These are phyloP conservation scores for Aspergillus fructus DNA, from an alignment of 2,329 filamentous ascomycete species.

Conservation along the genomic window DNA sequence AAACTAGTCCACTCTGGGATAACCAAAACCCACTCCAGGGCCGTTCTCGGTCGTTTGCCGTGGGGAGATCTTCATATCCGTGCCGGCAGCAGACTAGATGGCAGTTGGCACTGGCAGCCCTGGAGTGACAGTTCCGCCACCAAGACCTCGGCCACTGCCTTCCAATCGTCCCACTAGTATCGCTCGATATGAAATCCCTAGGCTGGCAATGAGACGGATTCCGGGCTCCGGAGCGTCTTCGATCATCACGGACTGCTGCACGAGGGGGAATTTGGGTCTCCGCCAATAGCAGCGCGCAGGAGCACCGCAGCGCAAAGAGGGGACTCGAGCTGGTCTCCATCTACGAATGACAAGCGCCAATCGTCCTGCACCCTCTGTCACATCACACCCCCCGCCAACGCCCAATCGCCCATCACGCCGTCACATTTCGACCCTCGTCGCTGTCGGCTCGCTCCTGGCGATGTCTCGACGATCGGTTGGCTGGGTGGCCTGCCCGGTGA, in stretches of 20 bases:
- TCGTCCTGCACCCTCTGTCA: slow-evolving; percentile 26
- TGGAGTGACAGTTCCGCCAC: neutral
- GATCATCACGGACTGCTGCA: neutral
- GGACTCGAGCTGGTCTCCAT: slow-evolving; percentile 3
- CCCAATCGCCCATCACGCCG: slow-evolving; percentile 24
- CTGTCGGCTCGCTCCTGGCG: neutral
- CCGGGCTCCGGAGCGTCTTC: neutral
- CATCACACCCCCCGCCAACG: slow-evolving; percentile 31
- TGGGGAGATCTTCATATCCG: neutral
- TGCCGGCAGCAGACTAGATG: neutral
- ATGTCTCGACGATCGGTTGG: slow-evolving; percentile 2
- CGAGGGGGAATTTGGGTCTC: neutral
- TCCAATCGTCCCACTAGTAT: neutral
- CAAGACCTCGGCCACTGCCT: neutral
- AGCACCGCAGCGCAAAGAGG: neutral
- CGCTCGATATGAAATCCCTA: neutral
- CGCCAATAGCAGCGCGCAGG: slow-evolving; percentile 2
- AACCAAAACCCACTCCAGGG: too few relatives aligned
- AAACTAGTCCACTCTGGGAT: neutral
- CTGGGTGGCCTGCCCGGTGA: slow-evolving; percentile 9
- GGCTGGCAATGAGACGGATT: neutral
- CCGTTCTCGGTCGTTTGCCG: neutral
- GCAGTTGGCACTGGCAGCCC: too few relatives aligned
- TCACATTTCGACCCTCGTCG: slow-evolving; percentile 10
- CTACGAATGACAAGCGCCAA: slow-evolving; percentile 15